Percentiles rank a stretch among this genome's conserved stretches.
These are phyloP conservation scores for Platanus orientalis DNA, from an alignment of 164 flowering plant species.

Conservation along the genomic window DNA sequence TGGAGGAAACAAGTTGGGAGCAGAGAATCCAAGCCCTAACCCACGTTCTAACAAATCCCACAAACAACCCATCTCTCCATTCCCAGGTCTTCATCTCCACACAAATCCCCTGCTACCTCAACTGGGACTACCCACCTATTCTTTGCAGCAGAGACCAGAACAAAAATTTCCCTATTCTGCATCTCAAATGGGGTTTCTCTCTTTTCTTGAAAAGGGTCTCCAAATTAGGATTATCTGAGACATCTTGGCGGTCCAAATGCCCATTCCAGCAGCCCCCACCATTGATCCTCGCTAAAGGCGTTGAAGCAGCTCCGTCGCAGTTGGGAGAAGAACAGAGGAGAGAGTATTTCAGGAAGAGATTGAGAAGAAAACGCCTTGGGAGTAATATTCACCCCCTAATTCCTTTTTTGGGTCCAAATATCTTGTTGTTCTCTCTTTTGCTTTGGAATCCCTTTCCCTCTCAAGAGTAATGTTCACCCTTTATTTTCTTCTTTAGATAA, in stretches of 20 bases:
- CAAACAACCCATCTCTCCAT: conserved; percentile 47
- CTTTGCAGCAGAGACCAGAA: conserved; percentile 38
- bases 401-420: conserved; percentile 65
- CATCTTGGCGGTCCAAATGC: conserved; percentile 85
- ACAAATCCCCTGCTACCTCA: conserved; percentile 54
- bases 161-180: conserved; percentile 25
- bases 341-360: conserved; percentile 47
- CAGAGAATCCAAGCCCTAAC: conserved; percentile 50
- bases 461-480: no score
- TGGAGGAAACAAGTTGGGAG: conserved; percentile 39
- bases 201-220: conserved; percentile 59
- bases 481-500: no score
- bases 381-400: conserved; percentile 50
- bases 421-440: conserved; percentile 45
- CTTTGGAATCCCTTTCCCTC: conserved; percentile 62
- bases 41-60: conserved; percentile 54
- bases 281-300: conserved; percentile 62
- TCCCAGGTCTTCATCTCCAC: conserved; percentile 59
- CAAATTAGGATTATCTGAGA: conserved; percentile 44
- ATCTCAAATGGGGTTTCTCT: conserved; percentile 50
- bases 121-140: conserved; percentile 79
- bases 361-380: conserved; percentile 40
- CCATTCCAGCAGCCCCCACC: conserved; percentile 88
- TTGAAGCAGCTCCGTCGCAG: conserved; percentile 42
- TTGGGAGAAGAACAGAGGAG: conserved; percentile 53